These are phyloP conservation scores for Aspergillus kassunensis DNA, from an alignment of 495 filamentous ascomycete genomes.

Conservation along the genomic window DNA sequence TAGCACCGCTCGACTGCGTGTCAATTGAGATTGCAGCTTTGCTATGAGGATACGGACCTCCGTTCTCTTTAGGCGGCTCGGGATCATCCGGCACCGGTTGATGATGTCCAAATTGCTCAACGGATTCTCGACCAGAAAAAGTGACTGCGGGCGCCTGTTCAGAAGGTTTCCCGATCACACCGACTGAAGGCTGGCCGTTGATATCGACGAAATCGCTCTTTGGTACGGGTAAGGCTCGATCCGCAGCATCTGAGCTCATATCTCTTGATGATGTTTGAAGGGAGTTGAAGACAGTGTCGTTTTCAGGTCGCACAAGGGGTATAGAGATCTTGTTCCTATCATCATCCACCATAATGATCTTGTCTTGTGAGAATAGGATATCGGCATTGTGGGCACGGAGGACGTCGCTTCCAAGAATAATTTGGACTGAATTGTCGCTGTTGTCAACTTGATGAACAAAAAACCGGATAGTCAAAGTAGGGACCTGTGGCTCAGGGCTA, in stretches of 20 bases:
- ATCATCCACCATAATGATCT: constrained; percentile 79
- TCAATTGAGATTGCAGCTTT: constrained; percentile 22
- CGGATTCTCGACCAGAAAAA: constrained; percentile 24
- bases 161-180: constrained; percentile 28
- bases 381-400: constrained; percentile 86
- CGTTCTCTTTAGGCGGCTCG: constrained; percentile 21
- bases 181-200: constrained; percentile 22
- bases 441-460: constrained; percentile 57
- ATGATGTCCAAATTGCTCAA: constrained; percentile 35
- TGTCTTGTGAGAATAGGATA: constrained; percentile 86
- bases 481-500: constrained; percentile 75
- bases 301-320: constrained; percentile 90
- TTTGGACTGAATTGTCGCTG: constrained; percentile 59
- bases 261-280: constrained; percentile 56
- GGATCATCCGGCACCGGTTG: constrained; percentile 28
- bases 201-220: constrained; percentile 9
- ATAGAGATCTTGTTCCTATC: constrained; percentile 86
- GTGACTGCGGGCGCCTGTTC: constrained; percentile 21
- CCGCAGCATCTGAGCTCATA: constrained; percentile 10
- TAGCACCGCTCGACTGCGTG: constrained; percentile 26
- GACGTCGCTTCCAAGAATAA: constrained; percentile 84
- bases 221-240: not conserved
- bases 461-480: constrained; percentile 73
- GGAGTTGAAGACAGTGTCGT: constrained; percentile 72
- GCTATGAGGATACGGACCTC: constrained; percentile 23